These are phyloP conservation scores for Candida easanensis DNA, from an alignment of 805 yeast genomes.

Conservation along the genomic window DNA sequence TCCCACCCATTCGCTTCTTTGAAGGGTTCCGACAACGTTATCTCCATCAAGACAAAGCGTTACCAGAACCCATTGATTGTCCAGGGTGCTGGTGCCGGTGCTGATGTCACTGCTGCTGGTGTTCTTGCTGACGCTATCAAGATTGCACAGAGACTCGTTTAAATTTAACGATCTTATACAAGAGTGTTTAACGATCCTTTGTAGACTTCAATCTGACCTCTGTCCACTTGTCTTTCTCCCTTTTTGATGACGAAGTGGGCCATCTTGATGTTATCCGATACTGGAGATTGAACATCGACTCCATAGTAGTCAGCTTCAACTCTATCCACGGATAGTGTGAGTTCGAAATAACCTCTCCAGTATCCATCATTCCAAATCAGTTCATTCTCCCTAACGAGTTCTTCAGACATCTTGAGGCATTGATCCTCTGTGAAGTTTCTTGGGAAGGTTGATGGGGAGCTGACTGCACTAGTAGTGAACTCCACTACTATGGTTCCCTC, in stretches of 20 bases:
- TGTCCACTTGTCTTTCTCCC: slow-evolving; percentile 8
- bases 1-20: slow-evolving; percentile 95
- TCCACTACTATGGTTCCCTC: slow-evolving; percentile 26
- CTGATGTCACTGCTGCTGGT: slow-evolving; percentile 78
- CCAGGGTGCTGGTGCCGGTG: slow-evolving; percentile 98
- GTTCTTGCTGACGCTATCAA: slow-evolving; percentile 91
- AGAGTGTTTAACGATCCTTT: slow-evolving; percentile 1
- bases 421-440: background rate
- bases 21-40: slow-evolving; percentile 94
- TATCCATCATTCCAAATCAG: slow-evolving; percentile 16
- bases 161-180: no score
- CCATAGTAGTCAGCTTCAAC: slow-evolving; percentile 10
- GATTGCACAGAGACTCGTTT: slow-evolving; percentile 75
- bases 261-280: slow-evolving; percentile 3
- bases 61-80: slow-evolving; percentile 89
- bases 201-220: slow-evolving; percentile 1
- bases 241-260: slow-evolving; percentile 11
- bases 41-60: slow-evolving; percentile 87
- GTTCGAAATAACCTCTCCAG: slow-evolving; percentile 16
- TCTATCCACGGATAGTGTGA: background rate
- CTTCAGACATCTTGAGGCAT: slow-evolving; percentile 4
- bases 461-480: slow-evolving; percentile 24
- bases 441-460: slow-evolving; percentile 26
- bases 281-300: slow-evolving; percentile 8
- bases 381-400: slow-evolving; percentile 10